These are phyloP conservation scores for Cutaneotrichosporon dermatis DNA, from an alignment of 1,284 basidiomycete genomes.

Conservation along the genomic window DNA sequence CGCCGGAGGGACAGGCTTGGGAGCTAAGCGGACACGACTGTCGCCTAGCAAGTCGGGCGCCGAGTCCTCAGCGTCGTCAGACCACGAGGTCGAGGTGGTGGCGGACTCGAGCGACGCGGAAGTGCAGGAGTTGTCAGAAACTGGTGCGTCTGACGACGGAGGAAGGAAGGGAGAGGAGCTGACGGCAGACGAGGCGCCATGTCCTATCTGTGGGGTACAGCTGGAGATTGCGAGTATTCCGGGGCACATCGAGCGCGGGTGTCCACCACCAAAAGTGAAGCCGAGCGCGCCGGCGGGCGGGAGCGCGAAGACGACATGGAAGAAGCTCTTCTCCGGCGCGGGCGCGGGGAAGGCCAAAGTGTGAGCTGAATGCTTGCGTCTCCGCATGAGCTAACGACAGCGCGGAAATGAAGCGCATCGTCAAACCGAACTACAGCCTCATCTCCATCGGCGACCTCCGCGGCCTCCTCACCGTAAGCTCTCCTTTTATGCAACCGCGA, in stretches of 20 bases:
- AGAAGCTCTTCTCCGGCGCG: slow-evolving; percentile 42
- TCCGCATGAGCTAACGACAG: slow-evolving; percentile 20
- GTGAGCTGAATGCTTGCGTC: slow-evolving; percentile 11
- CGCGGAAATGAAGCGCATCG: slow-evolving; percentile 38
- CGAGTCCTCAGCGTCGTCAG: not conserved
- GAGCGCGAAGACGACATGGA: slow-evolving; percentile 45
- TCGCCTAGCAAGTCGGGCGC: not conserved
- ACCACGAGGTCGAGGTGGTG: slow-evolving; percentile 8
- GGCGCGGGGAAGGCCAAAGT: slow-evolving; percentile 21
- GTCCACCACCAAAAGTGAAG: slow-evolving; percentile 33
- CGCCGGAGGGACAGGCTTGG: not conserved
- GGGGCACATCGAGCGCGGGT: slow-evolving; percentile 43
- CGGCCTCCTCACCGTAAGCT: slow-evolving; percentile 28
- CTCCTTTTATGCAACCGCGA: not conserved
- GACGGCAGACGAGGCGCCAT: slow-evolving; percentile 36
- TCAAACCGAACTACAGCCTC: slow-evolving; percentile 47
- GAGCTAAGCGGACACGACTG: not conserved
- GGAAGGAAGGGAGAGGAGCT: not conserved
- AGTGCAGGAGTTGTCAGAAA: slow-evolving; percentile 31
- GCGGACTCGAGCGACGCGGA: slow-evolving; percentile 15
- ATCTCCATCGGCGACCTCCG: slow-evolving; percentile 37
- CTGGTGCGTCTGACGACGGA: slow-evolving; percentile 24
- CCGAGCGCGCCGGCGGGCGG: slow-evolving; percentile 6
- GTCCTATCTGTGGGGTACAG: slow-evolving; percentile 38
- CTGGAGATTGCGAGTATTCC: slow-evolving; percentile 40